phyloP scores from a whole-genome alignment of 2,329 filamentous ascomycete genomes.

The Fusarium sp. region DNA sequence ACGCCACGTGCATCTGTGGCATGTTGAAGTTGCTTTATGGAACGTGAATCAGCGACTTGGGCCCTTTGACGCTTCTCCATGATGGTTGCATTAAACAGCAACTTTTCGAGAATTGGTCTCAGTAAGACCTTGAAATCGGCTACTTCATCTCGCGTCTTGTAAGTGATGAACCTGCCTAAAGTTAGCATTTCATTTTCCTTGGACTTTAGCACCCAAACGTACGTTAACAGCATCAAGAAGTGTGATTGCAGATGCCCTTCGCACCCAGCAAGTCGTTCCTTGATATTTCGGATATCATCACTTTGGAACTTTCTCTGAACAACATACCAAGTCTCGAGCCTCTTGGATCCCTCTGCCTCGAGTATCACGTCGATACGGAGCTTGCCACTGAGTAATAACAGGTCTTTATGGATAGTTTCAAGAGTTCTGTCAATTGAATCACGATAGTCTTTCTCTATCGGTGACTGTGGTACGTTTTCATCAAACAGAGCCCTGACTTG shows the following conservation, averaged over 20 bases:
- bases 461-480: not conserved
- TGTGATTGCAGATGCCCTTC: not conserved
- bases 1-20: not conserved
- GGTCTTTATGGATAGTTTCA: not conserved
- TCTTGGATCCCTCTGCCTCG: not conserved
- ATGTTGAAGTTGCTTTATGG: not conserved
- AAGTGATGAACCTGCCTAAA: not conserved
- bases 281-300: not conserved
- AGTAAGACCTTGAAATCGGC: fast-evolving
- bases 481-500: not conserved
- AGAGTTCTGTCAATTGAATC: not conserved
- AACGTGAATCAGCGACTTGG: not conserved
- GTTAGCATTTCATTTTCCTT: not conserved
- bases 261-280: not conserved
- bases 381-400: fast-evolving
- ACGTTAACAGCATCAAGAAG: not conserved
- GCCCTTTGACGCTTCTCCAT: not conserved
- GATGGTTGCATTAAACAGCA: fast-evolving
- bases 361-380: not conserved
- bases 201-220: fast-evolving
- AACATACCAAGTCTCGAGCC: not conserved
- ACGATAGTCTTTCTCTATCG: fast-evolving
- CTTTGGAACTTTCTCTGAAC: not conserved
- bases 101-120: not conserved
- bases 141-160: not conserved